Percentiles rank a stretch among this genome's conserved stretches.
These are phyloP conservation scores for Phytophthora citricola DNA, from an alignment of 352 stramenopile genomes.

Conservation along the genomic window DNA sequence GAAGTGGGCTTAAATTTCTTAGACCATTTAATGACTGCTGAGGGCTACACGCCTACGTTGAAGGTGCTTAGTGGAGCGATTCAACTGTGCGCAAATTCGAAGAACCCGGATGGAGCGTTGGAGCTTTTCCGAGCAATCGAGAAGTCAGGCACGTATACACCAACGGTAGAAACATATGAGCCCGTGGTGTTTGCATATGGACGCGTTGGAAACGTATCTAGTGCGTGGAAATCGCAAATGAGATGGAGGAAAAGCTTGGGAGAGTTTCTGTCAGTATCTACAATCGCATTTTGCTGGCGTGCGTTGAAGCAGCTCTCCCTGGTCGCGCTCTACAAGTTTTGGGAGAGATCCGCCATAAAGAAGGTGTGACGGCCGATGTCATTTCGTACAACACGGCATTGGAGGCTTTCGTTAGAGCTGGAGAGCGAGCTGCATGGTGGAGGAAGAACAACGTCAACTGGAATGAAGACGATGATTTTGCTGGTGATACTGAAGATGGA, in stretches of 20 bases:
- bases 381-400: slow-evolving; percentile 69
- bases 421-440: slow-evolving; percentile 26
- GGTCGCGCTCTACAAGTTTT: slow-evolving; percentile 53
- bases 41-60: slow-evolving; percentile 51
- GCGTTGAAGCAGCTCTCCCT: slow-evolving; percentile 45
- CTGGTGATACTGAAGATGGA: slow-evolving; percentile 24
- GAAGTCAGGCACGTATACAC: slow-evolving; percentile 40
- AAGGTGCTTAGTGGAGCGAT: slow-evolving; percentile 63
- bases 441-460: slow-evolving; percentile 24
- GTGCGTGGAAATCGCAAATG: slow-evolving; percentile 44
- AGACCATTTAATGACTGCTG: slow-evolving; percentile 57
- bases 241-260: slow-evolving; percentile 58
- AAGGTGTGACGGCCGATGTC: slow-evolving; percentile 39
- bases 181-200: slow-evolving; percentile 63
- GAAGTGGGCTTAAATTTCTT: slow-evolving; percentile 68
- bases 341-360: slow-evolving; percentile 40
- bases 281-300: slow-evolving; percentile 68
- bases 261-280: slow-evolving; percentile 49
- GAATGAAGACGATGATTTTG: slow-evolving; percentile 26
- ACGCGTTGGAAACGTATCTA: slow-evolving; percentile 51
- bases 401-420: slow-evolving; percentile 51
- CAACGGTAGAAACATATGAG: slow-evolving; percentile 50
- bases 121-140: slow-evolving; percentile 62
- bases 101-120: slow-evolving; percentile 51
- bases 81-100: slow-evolving; percentile 52